Percentiles rank a stretch among this genome's conserved stretches.
phyloP scores from a whole-genome alignment of 2,329 filamentous ascomycete species.

The Hymenoscyphus fraxineus region DNA sequence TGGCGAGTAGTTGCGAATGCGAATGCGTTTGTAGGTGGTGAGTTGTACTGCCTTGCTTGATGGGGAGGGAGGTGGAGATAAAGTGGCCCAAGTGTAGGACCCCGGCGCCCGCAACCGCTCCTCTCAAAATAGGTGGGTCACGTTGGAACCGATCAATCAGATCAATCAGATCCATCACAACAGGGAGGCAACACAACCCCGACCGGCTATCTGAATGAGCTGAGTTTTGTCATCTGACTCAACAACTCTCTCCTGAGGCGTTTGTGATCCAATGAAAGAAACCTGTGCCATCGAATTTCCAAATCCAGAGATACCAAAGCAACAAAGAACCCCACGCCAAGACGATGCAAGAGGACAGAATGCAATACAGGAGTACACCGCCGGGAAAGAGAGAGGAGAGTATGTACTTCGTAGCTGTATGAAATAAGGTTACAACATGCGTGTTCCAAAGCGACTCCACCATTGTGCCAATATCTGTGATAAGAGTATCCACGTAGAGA shows the following conservation, averaged over 20 bases:
- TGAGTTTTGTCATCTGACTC: too few relatives aligned
- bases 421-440: neutral
- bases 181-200: neutral
- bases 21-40: slow-evolving; percentile 14
- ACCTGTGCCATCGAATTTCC: too few relatives aligned
- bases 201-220: neutral
- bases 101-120: too few relatives aligned
- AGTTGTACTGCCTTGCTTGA: slow-evolving; percentile 1
- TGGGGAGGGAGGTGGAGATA: slow-evolving; percentile 5
- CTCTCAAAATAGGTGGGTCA: too few relatives aligned
- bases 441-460: neutral
- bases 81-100: neutral
- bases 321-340: neutral
- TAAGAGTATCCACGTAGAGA: neutral
- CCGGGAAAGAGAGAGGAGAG: neutral
- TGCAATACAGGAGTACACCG: neutral
- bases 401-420: neutral
- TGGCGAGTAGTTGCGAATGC: slow-evolving; percentile 13
- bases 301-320: neutral
- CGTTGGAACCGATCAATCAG: too few relatives aligned
- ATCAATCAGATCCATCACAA: too few relatives aligned
- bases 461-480: neutral
- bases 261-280: too few relatives aligned
- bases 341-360: neutral
- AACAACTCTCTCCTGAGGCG: too few relatives aligned